Base-by-base conservation (phyloP, 805 yeast species). In the Blastobotrys parvus region DNA sequence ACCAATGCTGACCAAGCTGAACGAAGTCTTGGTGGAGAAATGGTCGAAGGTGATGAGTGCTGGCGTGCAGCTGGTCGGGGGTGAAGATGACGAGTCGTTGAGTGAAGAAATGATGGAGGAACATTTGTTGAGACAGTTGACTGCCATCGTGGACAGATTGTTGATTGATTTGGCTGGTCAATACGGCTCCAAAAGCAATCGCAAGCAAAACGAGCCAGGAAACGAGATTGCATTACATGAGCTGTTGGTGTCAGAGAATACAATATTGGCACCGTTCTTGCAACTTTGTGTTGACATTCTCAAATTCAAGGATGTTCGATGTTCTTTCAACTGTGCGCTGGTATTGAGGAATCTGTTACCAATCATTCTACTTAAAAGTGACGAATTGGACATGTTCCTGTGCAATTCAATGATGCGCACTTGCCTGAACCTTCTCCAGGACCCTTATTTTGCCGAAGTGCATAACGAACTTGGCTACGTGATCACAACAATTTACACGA, bases 31-130 rank as follows among this genome's bases (percentile, higher is more conserved):
- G 30, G 74, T 77, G n/a, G 67, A 66, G 21, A 80, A 75, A 58
- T 92, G 98, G 98, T 76, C 71, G 22, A 70, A 68, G 49, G 84
- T 78, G 16, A 77, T 74, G 58, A 62, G 67, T 42, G 63, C 61
- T 32, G 72, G 75, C 38, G 55, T 66, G 32, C 67, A 64, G 45
- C 58, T 67, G 8, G 61, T 57, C 31, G 77, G 73, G 25, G 81
- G 82, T 2, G 78, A 74, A 35, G 81, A 78, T 47, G 95, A 88
- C 53, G 89, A 80, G 41, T 85, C 87, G 19, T 70, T 90, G 55
- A 81, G 92, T n/a, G 96, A 89, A 52, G 98, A 92, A 58, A 92
- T 92, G 94, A 82, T 92, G 84, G 97, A 90, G 53, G 98, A 92
- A 59, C 95, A 90, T 61, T 74, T 90, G 69, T 67, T 90, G 46